These are phyloP conservation scores for Cryphonectria radicalis DNA, from an alignment of 2,329 filamentous ascomycete species.

Conservation along the genomic window DNA sequence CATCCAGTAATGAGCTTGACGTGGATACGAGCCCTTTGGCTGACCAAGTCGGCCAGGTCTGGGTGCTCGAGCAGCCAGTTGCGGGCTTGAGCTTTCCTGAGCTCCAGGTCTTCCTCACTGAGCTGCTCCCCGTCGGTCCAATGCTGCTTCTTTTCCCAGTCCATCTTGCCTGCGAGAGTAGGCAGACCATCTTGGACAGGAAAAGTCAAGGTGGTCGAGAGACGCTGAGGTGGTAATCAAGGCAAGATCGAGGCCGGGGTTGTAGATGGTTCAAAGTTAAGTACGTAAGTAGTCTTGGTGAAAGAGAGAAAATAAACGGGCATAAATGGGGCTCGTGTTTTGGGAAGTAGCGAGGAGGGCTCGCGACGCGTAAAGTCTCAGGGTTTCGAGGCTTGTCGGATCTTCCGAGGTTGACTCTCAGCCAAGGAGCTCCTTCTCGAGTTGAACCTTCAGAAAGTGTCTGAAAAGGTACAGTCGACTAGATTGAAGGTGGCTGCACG, in stretches of 20 bases:
- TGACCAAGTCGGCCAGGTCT: background rate
- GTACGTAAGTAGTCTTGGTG: background rate
- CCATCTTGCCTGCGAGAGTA: too few relatives aligned
- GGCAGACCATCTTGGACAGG: background rate
- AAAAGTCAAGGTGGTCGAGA: background rate
- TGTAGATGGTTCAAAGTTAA: too few relatives aligned
- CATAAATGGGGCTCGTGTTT: background rate
- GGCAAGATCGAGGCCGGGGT: background rate
- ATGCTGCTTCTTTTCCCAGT: too few relatives aligned
- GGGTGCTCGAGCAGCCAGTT: background rate
- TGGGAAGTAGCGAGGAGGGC: background rate
- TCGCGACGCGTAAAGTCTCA: background rate
- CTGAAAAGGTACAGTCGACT: background rate
- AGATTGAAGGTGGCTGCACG: background rate
- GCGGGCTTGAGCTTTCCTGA: background rate
- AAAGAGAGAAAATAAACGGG: background rate
- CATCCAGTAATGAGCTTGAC: background rate
- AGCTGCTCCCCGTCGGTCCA: background rate
- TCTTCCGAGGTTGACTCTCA: background rate
- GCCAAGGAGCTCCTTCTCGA: background rate
- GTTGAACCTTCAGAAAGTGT: background rate
- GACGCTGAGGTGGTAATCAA: too few relatives aligned
- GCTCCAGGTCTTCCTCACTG: background rate
- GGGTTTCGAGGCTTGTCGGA: background rate
- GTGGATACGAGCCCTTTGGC: background rate